Evolutionary conservation across 768 basidiomycete species (phyloP).

Genomic region (Imleria badia): DNA sequence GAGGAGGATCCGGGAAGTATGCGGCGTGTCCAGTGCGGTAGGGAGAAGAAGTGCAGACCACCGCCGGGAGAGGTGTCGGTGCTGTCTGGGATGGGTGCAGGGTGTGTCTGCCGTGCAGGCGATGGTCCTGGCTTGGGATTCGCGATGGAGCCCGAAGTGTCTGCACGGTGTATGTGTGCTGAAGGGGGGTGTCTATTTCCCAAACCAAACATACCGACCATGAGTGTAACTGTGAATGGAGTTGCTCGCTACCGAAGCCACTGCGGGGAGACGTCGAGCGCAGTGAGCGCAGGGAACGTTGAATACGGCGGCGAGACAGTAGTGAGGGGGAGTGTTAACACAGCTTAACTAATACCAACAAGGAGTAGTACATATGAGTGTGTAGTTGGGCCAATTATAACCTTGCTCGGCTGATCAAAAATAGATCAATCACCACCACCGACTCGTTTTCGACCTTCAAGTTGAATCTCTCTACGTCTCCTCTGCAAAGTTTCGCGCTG

Average conservation of each 20-base stretch:
- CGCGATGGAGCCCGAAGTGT: conserved; percentile 30
- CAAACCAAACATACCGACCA: conserved; percentile 41
- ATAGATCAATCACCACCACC: background rate
- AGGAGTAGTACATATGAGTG: too few relatives aligned
- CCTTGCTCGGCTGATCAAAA: too few relatives aligned
- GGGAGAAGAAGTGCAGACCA: conserved; percentile 56
- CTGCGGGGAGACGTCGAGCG: background rate
- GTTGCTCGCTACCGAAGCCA: background rate
- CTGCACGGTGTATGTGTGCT: conserved; percentile 23
- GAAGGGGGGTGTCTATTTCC: conserved; percentile 36
- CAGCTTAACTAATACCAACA: conserved; percentile 14
- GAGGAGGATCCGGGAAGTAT: conserved; percentile 33
- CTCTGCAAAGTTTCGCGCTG: conserved; percentile 64
- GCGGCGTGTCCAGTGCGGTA: conserved; percentile 65
- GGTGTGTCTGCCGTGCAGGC: conserved; percentile 48
- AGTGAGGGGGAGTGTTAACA: conserved; percentile 2
- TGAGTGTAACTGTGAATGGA: conserved; percentile 13
- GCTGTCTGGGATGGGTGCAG: conserved; percentile 44
- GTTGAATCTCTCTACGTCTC: conserved; percentile 55
- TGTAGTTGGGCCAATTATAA: too few relatives aligned
- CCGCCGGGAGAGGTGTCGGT: conserved; percentile 38
- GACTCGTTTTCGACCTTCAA: conserved; percentile 34
- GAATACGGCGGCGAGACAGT: background rate
- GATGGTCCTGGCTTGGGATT: conserved; percentile 33
- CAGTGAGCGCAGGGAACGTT: background rate